phyloP scores from a whole-genome alignment of 2,329 filamentous ascomycete genomes.

The Purpureocillium lavendulum region DNA sequence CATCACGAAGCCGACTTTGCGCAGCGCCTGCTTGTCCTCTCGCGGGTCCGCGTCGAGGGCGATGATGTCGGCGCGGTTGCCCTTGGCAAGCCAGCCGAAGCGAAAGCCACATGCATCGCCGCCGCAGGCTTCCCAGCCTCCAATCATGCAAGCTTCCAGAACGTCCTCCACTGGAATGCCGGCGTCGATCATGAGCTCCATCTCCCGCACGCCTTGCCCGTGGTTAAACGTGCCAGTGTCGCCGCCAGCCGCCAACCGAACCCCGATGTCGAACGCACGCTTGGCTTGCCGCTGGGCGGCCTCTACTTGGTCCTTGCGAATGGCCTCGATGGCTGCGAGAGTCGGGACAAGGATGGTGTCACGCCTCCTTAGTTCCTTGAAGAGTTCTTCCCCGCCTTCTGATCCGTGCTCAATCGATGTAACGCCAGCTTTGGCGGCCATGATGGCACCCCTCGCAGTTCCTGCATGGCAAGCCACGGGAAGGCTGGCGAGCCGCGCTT shows the following conservation, averaged over 20 bases:
- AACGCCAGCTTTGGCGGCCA: conserved; percentile 28
- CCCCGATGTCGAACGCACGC: conserved; percentile 34
- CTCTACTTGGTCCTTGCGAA: conserved; percentile 22
- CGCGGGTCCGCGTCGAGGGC: conserved; percentile 11
- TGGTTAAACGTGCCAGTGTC: conserved; percentile 47
- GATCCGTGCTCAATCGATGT: conserved; percentile 38
- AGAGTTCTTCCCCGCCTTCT: conserved; percentile 26
- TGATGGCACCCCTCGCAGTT: conserved; percentile 31
- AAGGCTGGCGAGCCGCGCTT: conserved; percentile 29
- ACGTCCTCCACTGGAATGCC: conserved; percentile 41
- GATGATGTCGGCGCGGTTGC: conserved; percentile 11
- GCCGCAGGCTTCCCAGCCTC: conserved; percentile 48
- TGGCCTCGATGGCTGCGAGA: conserved; percentile 25
- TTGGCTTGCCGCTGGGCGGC: conserved; percentile 29
- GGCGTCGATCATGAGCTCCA: conserved; percentile 44
- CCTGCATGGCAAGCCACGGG: conserved; percentile 36
- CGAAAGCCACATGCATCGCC: conserved; percentile 38
- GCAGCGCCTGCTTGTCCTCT: conserved; percentile 29
- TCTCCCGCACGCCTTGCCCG: conserved; percentile 41
- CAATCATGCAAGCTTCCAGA: conserved; percentile 38
- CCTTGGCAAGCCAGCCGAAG: conserved; percentile 44
- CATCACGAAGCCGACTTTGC: conserved; percentile 46
- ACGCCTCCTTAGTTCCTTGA: conserved; percentile 34
- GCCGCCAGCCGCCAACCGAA: conserved; percentile 42
- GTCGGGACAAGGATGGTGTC: conserved; percentile 44